Base-by-base conservation (phyloP, 441 rosid species). In the Pelargonium fulgidum region DNA sequence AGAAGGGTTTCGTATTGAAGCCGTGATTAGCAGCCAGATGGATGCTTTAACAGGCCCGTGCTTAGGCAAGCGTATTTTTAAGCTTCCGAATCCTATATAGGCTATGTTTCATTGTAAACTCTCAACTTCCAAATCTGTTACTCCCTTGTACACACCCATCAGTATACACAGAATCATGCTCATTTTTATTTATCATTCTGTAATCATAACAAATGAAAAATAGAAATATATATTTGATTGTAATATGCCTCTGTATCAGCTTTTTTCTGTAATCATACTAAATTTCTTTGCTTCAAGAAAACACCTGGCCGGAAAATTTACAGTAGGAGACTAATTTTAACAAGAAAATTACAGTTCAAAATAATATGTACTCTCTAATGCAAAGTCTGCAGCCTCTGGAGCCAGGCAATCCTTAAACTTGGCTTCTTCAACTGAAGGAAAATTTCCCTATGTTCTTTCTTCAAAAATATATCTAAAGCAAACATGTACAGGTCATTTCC, bases 21-120 rank as follows among this genome's bases (percentile, higher is more conserved):
- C 91, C 45, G 78, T 83, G 29, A 85, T 90, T 66, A 83, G 91
- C 75, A 79, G 83, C 78, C 83, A 73, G 68, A 78, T 93, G 85
- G 97, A 89, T 80, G 89, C 86, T 74, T 72, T 89, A 67, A 81
- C 79, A 1, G 85, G 85, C 16, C 73, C 70, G 19, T 75, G 68
- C 68, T 39, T 62, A 62, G 87, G 87, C 45, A 76, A 73, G 64
- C 85, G 70, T 3, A 70, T 83, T 56, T 85, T 93, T 61, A 89
- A 89, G 82, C 77, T 93, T 83, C 98, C 94, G 33, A 87, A 80
- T 62, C 88, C 86, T 14, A 16, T 66, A 0, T 29, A 29, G 22
- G 22, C 61, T 17, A 13, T 16, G 61, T 8, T 54, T 54, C 61
- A 54, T 17, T 54, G 6, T 54, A 20, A 16, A 54, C 22, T 54